A percentile compares a stretch with the other conserved stretches of the same genome.
phyloP scores from a whole-genome alignment of 2,329 filamentous ascomycete genomes.

The Lachnellula arida region DNA sequence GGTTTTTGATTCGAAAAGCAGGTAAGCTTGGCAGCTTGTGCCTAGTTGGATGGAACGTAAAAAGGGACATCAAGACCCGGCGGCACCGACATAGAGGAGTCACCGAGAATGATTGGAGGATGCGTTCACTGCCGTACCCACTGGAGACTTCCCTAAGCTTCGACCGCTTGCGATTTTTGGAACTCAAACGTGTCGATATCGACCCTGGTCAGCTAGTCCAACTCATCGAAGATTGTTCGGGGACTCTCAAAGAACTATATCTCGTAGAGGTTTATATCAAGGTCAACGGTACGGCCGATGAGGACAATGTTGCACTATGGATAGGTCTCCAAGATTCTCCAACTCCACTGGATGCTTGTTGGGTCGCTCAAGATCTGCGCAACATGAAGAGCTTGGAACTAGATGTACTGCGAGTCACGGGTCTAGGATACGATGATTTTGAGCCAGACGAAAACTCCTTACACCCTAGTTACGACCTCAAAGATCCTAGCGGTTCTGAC shows the following conservation, averaged over 20 bases:
- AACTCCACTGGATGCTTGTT: slow-evolving; percentile 16
- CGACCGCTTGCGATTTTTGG: slow-evolving; percentile 24
- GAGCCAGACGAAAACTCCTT: slow-evolving; percentile 12
- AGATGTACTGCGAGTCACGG: slow-evolving; percentile 27
- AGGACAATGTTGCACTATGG: slow-evolving; percentile 25
- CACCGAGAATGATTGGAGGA: slow-evolving; percentile 22
- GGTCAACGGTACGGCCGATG: slow-evolving; percentile 17
- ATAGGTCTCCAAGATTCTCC: slow-evolving; percentile 22
- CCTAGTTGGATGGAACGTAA: slow-evolving; percentile 38
- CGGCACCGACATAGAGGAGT: slow-evolving; percentile 14
- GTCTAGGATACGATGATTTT: slow-evolving; percentile 32
- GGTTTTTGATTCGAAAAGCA: slow-evolving; percentile 46
- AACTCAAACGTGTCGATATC: slow-evolving; percentile 32
- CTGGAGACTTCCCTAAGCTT: slow-evolving; percentile 10
- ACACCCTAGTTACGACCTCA: slow-evolving; percentile 26
- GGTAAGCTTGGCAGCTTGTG: slow-evolving; percentile 43
- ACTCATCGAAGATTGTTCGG: slow-evolving; percentile 24
- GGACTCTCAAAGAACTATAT: slow-evolving; percentile 30
- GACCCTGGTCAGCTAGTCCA: slow-evolving; percentile 21
- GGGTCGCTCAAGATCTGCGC: slow-evolving; percentile 29
- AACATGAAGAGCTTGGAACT: slow-evolving; percentile 24
- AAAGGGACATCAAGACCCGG: slow-evolving; percentile 20
- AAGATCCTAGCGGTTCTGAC: slow-evolving; percentile 20
- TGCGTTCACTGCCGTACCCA: slow-evolving; percentile 29
- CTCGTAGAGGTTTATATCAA: slow-evolving; percentile 32